Evolutionary conservation across 768 basidiomycete species (phyloP), one percentile per base, ranked within the genome.

Genomic region (Pleurotus ostreatus): DNA sequence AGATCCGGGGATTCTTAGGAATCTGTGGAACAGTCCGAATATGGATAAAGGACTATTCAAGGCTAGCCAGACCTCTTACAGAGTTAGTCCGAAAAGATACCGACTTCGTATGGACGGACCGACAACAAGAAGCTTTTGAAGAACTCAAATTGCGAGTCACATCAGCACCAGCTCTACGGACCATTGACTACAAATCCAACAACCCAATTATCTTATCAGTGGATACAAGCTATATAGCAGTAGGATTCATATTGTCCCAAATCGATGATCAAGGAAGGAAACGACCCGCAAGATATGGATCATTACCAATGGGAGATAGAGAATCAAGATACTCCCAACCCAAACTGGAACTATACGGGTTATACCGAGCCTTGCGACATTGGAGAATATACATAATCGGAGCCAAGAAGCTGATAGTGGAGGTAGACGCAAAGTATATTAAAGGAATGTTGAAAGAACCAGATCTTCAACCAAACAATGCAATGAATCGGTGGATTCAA

Each of bases 351-450:
- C 59, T 74, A 0, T 75, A 70, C 45, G 67, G 74, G 0, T 39
- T 72, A 0, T 74, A 59, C 47, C 59, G 67, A 0, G 62, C 67
- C 2, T 46, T 75, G 1, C 45, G 64, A 22, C 59, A 60, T 12
- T 64, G 63, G 37, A 20, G 62, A 1, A 20, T 65, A 0, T 63
- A 60, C 49, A 16, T 63, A 1, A 61, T 66, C 11, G 63, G 68
- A 1, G 25, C 62, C 4, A 58, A 56, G 20, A 65, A 58, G 18
- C 46, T 70, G 0, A 18, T 57, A 5, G 60, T 75, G 1, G 68
- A 74, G 59, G 68, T 73, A 1, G 69, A 74, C 57, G 73, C 66
- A 0, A 62, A 69, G 44, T 66, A 63, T 52, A 70, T 75, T 18
- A 66, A 67, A 44, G 69, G 64, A 2, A 70, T 73, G 68, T 58